A percentile compares a stretch with the other conserved stretches of the same genome.
Conservation (phyloP, 2,329 filamentous ascomycete genomes). For the Colletotrichum sp. region DNA sequence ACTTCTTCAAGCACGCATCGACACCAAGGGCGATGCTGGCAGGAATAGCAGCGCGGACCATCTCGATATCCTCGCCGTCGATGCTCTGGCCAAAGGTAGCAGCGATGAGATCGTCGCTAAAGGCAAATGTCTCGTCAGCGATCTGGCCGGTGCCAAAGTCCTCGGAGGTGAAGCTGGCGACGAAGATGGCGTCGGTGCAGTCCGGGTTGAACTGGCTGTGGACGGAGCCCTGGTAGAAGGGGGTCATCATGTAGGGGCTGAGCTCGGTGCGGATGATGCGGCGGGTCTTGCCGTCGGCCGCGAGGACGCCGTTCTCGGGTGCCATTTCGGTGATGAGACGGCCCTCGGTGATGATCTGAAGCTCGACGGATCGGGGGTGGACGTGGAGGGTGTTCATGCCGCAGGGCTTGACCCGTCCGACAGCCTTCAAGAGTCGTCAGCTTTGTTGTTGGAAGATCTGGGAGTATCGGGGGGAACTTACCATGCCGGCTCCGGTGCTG, state of each 20-base stretch:
- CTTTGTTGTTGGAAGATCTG: neutral
- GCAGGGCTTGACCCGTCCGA: conserved; percentile 56
- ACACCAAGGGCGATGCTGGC: conserved; percentile 55
- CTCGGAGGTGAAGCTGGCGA: conserved; percentile 53
- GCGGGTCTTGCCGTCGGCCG: conserved; percentile 35
- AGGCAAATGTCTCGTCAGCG: conserved; percentile 54
- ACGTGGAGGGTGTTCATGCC: conserved; percentile 63
- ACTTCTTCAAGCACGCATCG: conserved; percentile 54
- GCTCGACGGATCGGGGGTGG: conserved; percentile 58
- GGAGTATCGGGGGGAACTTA: neutral
- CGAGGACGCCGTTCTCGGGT: conserved; percentile 54
- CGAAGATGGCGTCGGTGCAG: conserved; percentile 54
- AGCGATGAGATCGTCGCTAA: conserved; percentile 48
- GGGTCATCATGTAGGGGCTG: conserved; percentile 50
- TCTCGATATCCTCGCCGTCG: conserved; percentile 49
- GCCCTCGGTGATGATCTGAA: conserved; percentile 56
- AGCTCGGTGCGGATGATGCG: conserved; percentile 39
- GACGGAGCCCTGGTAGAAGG: conserved; percentile 58
- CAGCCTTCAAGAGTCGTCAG: conserved; percentile 28
- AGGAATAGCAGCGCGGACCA: conserved; percentile 47
- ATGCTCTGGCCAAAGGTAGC: conserved; percentile 52
- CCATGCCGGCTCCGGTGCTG: conserved; percentile 52
- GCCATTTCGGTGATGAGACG: conserved; percentile 56
- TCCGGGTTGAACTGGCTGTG: conserved; percentile 63
- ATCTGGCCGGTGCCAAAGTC: conserved; percentile 58